These are phyloP conservation scores for Fusarium sp. DNA, from an alignment of 2,329 filamentous ascomycete genomes.

Conservation along the genomic window DNA sequence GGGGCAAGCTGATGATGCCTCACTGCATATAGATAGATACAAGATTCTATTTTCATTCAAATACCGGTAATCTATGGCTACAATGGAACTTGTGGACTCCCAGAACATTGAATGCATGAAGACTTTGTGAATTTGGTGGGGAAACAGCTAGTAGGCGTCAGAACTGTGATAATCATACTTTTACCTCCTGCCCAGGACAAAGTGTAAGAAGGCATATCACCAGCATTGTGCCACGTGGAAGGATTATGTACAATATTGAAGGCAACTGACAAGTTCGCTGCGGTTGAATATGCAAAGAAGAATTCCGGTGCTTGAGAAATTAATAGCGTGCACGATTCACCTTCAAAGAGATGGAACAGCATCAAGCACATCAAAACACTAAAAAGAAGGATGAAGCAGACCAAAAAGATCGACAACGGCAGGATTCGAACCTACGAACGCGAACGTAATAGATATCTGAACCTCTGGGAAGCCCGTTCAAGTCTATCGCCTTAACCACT, in stretches of 20 bases:
- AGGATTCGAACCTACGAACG: conserved; percentile 24
- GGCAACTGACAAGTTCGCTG: background rate
- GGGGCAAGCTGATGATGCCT: no score
- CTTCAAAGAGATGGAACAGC: background rate
- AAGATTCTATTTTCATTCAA: background rate
- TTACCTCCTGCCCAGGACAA: background rate
- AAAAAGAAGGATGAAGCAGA: background rate
- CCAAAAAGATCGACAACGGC: background rate
- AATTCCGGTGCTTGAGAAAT: background rate
- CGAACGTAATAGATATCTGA: conserved; percentile 18
- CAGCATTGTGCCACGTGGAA: background rate
- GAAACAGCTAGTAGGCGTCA: background rate
- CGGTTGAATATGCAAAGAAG: background rate
- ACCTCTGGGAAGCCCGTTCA: conserved; percentile 6
- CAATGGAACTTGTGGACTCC: background rate
- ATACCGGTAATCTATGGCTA: background rate
- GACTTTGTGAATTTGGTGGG: background rate
- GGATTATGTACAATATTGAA: background rate
- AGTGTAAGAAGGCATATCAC: background rate
- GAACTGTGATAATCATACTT: background rate
- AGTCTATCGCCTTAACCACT: conserved; percentile 30
- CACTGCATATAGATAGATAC: background rate
- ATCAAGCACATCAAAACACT: background rate
- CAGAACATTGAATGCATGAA: background rate
- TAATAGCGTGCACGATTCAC: background rate